Base-by-base conservation (phyloP, 306 rosid genomes). In the Rosa multiflora region DNA sequence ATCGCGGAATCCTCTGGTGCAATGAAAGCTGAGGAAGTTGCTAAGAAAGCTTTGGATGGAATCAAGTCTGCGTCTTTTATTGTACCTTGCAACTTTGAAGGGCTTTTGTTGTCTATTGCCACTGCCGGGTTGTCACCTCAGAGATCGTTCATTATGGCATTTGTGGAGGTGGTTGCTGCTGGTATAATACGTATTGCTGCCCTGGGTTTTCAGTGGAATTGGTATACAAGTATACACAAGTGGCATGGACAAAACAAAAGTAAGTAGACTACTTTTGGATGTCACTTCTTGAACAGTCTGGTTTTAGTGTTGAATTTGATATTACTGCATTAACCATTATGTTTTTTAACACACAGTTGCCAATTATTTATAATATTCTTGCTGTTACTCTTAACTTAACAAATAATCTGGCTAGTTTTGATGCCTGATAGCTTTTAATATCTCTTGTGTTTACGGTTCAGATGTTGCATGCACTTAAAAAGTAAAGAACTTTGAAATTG, bases 101-200 rank as follows among this genome's bases (percentile, higher is more conserved):
- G 99, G 61, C 5, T 75, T 48, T 79, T 91, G 13, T 76, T 92
- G 82, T 68, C 97, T 62, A 70, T 92, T 48, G 89, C 91, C 77
- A 94, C 99, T 72, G 86, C 97, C 20, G 99, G 99, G 67, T 72
- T 91, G 66, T 86, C 97, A 20, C 97, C 99, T 58, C 99, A 92
- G 82, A 91, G 96, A 79, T 94, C 99, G 47, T 85, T 82, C 75
- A 37, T 85, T 26, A 88, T 92, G 97, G 99, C 99, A 35, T 92
- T 90, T 75, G 47, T 91, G 67, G 98, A 95, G 84, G 97, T 95
- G 79, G 35, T 85, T 83, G 53, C 85, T 13, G 89, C 87, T 32
- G 93, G 97, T 73, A 67, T 89, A 29, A 2, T 82, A 15, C 91
- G 98, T 43, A 20, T 92, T 49, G 90, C 75, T 20, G 89, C 87